Evolutionary conservation across 768 basidiomycete genomes (phyloP), one percentile per base, ranked within the genome.

Genomic region (Sarcodon sp.): DNA sequence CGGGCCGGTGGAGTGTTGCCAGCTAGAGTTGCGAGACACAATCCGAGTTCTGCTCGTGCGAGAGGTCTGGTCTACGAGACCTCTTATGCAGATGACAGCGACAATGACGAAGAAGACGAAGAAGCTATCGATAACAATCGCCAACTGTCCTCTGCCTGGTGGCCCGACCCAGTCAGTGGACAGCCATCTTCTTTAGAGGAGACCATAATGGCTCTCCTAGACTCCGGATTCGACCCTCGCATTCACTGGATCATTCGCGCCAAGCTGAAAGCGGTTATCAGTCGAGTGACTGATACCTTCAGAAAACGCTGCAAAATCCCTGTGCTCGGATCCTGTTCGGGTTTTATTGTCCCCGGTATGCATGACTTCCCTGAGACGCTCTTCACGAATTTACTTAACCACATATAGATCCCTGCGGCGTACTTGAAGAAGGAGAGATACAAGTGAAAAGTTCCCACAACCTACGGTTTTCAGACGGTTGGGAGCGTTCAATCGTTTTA

Each of bases 161-260:
- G 80, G 79, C 66, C 64, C n/a, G 81, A 85, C 50, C 69, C 76
- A 18, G 63, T 76, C 32, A 79, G 79, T 44, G 82, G 69, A 27
- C 65, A 59, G 36, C 83, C 83, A 0, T 80, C 80, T 1, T 62
- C 67, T 16, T 63, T 84, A 3, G 80, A 78, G 53, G 83, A 86
- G 57, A 83, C 79, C 0, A 62, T 61, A 21, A 65, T 84, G 68
- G 62, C 61, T 5, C 62, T 83, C 15, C 58, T 84, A 1, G 79
- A 77, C 56, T 58, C 77, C 9, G 80, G 80, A 0, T 83, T 86
- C 54, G 64, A 57, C 5, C 82, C 82, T 0, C 49, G 64, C 36
- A 60, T 54, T 3, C 75, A 69, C 44, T 60, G 69, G 1, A 65
- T 82, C 4, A 64, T 84, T 10, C 61, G 70, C 27, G 71, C 71